Evolutionary conservation across 345 rosid species (phyloP).

Genomic region (Noccaea bulbosa): DNA sequence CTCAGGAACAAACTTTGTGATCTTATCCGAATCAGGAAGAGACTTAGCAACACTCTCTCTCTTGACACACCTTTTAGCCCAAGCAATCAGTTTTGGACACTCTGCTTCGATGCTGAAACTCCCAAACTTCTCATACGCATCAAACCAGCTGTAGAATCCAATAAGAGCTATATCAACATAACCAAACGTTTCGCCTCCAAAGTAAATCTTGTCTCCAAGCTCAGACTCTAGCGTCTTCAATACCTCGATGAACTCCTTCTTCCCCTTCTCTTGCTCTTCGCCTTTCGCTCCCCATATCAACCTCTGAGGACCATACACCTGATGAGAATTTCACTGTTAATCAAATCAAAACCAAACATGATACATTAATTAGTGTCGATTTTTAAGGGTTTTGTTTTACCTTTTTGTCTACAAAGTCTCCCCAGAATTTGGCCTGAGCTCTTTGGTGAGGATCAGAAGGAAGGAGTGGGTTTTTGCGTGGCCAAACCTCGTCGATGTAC

Average conservation of each 20-base stretch:
- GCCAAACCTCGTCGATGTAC: slow-evolving; percentile 19
- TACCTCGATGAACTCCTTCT: slow-evolving; percentile 31
- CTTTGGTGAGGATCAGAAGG: slow-evolving; percentile 13
- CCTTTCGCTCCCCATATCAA: slow-evolving; percentile 32
- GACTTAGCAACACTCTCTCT: slow-evolving; percentile 30
- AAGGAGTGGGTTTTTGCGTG: background rate
- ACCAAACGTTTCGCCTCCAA: slow-evolving; percentile 31
- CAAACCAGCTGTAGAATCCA: slow-evolving; percentile 30
- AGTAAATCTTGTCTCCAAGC: slow-evolving; percentile 30
- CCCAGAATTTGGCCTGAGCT: slow-evolving; percentile 12
- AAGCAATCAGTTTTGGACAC: slow-evolving; percentile 13
- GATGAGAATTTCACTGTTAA: background rate
- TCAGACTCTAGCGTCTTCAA: slow-evolving; percentile 32
- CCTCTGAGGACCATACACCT: slow-evolving; percentile 29
- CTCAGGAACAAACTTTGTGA: background rate
- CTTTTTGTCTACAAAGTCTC: slow-evolving; percentile 23
- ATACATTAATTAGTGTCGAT: too few relatives aligned
- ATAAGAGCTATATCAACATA: slow-evolving; percentile 37
- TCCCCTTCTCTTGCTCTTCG: slow-evolving; percentile 30
- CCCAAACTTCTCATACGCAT: slow-evolving; percentile 24
- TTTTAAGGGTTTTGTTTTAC: background rate
- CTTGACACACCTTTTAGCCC: slow-evolving; percentile 31
- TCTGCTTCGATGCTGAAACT: slow-evolving; percentile 21
- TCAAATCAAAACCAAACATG: background rate
- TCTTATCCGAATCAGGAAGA: slow-evolving; percentile 11